Evolutionary conservation across 208 protist species (phyloP).

Genomic region (Leishmania turanica): DNA sequence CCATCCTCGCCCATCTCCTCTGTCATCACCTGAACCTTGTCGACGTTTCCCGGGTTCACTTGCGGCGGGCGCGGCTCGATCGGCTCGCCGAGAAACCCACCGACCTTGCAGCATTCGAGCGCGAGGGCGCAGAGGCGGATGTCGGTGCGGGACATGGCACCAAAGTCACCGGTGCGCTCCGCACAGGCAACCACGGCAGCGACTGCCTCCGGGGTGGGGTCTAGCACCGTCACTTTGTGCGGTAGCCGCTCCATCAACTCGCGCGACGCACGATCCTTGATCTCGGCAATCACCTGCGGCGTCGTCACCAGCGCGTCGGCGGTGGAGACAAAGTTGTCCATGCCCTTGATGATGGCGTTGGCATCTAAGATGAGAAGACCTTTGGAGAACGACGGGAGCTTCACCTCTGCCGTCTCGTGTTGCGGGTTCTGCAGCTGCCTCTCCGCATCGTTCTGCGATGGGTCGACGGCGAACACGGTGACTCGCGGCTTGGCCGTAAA

Average conservation of each 20-base stretch:
- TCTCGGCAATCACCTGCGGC: conserved; percentile 82
- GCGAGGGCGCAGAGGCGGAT: conserved; percentile 88
- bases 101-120: conserved; percentile 73
- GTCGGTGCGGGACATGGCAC: conserved; percentile 90
- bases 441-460: conserved; percentile 25
- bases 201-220: conserved; percentile 71
- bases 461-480: conserved; percentile 38
- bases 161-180: conserved; percentile 90
- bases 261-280: conserved; percentile 71
- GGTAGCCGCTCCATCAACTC: conserved; percentile 76
- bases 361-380: conserved; percentile 86
- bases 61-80: conserved; percentile 64
- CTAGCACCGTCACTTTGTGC: conserved; percentile 59
- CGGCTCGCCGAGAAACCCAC: conserved; percentile 35
- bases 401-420: conserved; percentile 36
- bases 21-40: conserved; percentile 39
- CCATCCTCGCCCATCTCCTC: conserved; percentile 38
- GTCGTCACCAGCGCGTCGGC: conserved; percentile 88
- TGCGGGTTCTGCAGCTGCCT: conserved; percentile 34
- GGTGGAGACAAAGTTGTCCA: conserved; percentile 63
- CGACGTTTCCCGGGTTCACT: conserved; percentile 53
- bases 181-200: conserved; percentile 68
- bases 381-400: conserved; percentile 62
- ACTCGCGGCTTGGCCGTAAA: conserved; percentile 28
- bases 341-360: conserved; percentile 90